Base-by-base conservation (phyloP, 345 rosid species). In the Lepidium sativum region DNA sequence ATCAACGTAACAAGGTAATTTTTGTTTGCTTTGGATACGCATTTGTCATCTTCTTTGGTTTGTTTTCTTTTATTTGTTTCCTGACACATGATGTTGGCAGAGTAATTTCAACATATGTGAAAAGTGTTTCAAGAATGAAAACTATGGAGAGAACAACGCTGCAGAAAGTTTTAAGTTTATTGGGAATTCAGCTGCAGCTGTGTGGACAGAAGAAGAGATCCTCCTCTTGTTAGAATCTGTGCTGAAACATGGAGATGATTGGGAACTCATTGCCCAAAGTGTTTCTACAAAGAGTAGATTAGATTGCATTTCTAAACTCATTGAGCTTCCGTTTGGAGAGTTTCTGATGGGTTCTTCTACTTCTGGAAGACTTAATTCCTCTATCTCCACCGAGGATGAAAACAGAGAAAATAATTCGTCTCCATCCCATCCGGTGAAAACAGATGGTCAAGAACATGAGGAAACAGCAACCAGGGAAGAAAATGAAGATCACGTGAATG, bases 291-390 rank as follows among this genome's bases (percentile, higher is more conserved):
- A 88, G 83, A 81, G 73, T 43, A 88, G 83, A 69, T 72, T 83
- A 1, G 96, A 90, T 54, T 94, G 99, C 66, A 85, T 94, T 65
- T 55, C 88, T 9, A 94, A 88, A 77, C 80, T 94, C 52, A 82
- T 94, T 49, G 99, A 90, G 79, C 78, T 90, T 47, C 99, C 99
- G 2, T 85, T 94, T 64, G 95, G 97, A 55, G 89, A 86, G 65
- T 68, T 84, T 72, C 69, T 82, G 54, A 71, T 79, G 68, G 74
- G 81, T 47, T 79, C 90, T 56, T 79, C 90, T 56, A 20, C 76
- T 17, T 35, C 67, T 55, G 81, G 74, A 71, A 80, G 77, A 61
- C 80, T 53, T 61, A 61, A 15, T 51, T 55, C 73, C 18, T 53
- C 73, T 37, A 50, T 59, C 61, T 52, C 60, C 20, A 11, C 67